Evolutionary conservation across 192 early-diverging fungal species (phyloP).

Genomic region (Coemansia erecta): DNA sequence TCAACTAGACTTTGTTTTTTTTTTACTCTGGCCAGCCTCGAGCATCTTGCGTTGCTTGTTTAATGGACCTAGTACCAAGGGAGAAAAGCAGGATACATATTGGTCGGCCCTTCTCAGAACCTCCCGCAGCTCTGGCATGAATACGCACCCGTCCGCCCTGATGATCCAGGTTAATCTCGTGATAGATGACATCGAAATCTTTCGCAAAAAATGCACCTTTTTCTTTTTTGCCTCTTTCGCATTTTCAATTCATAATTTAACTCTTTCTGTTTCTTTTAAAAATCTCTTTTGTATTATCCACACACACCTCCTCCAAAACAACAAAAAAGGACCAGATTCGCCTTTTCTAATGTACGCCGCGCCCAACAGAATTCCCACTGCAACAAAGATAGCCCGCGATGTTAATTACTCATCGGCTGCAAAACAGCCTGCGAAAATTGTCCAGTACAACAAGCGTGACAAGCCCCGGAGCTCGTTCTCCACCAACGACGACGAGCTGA

Average conservation of each 20-base stretch:
- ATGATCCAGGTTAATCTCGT: too few relatives aligned
- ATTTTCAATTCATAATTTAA: neutral
- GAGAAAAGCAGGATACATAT: too few relatives aligned
- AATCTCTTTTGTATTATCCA: constrained; percentile 12
- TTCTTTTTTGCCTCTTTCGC: neutral
- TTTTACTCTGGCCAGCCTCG: too few relatives aligned
- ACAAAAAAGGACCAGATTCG: too few relatives aligned
- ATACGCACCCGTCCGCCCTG: too few relatives aligned
- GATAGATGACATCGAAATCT: too few relatives aligned
- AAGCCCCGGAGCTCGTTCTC: constrained; percentile 2
- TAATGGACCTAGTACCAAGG: too few relatives aligned
- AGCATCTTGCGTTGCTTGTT: too few relatives aligned
- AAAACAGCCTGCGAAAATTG: constrained; percentile 23
- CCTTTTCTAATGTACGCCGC: constrained; percentile 33
- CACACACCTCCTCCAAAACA: constrained; percentile 3
- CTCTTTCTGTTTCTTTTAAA: constrained; percentile 6
- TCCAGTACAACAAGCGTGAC: constrained; percentile 39
- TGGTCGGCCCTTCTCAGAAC: too few relatives aligned
- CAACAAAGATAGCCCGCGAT: constrained; percentile 23
- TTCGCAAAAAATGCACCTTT: neutral
- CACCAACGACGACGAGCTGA: too few relatives aligned
- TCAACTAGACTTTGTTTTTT: constrained; percentile 18
- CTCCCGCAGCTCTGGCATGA: too few relatives aligned
- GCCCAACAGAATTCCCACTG: constrained; percentile 19
- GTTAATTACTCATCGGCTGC: constrained; percentile 16